phyloP scores from a whole-genome alignment of 306 rosid species.

The Trifolium dubium region DNA sequence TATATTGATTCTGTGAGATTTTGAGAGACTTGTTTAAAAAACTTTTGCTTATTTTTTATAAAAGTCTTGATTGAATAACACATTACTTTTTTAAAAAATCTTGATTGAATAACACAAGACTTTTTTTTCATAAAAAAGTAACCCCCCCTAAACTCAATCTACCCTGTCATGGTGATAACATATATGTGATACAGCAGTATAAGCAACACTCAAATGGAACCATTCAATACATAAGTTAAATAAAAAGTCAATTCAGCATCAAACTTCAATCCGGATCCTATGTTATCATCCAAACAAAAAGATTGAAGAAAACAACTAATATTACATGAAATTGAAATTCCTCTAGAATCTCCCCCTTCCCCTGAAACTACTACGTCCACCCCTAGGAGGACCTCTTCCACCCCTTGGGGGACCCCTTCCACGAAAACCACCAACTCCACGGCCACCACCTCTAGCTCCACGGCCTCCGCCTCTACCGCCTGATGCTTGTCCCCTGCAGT shows the following conservation, averaged over 20 bases:
- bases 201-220: slow-evolving; percentile 34
- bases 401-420: slow-evolving; percentile 89
- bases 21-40: no score
- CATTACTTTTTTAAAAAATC: no score
- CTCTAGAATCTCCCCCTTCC: slow-evolving; percentile 83
- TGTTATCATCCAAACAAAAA: slow-evolving; percentile 42
- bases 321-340: slow-evolving; percentile 38
- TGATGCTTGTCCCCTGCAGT: slow-evolving; percentile 70
- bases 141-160: slow-evolving; percentile 1
- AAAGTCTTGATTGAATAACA: no score
- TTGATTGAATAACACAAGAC: no score
- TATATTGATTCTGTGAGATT: no score
- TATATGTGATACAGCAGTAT: not conserved
- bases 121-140: no score
- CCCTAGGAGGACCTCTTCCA: slow-evolving; percentile 81
- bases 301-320: slow-evolving; percentile 28
- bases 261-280: slow-evolving; percentile 31
- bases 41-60: no score
- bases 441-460: slow-evolving; percentile 51
- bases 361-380: slow-evolving; percentile 80
- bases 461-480: slow-evolving; percentile 63
- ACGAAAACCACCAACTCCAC: slow-evolving; percentile 74
- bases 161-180: slow-evolving; percentile 2
- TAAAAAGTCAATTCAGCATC: slow-evolving; percentile 29
- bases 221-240: slow-evolving; percentile 36